phyloP scores from a whole-genome alignment of 805 yeast genomes.

The Nakazawaea pomicola region DNA sequence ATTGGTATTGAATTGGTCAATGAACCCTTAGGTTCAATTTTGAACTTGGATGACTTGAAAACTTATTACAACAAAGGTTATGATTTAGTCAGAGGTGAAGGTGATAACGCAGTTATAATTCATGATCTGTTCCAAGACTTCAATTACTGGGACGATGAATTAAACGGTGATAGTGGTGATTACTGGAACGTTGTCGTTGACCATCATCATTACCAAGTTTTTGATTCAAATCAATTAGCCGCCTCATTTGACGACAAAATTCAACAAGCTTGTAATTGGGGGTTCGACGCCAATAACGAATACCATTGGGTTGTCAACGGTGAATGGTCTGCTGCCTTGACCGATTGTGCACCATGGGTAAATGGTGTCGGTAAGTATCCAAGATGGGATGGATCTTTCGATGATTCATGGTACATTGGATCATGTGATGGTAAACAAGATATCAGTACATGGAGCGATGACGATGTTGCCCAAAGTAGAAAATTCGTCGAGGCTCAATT shows the following conservation, averaged over 20 bases:
- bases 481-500: constrained; percentile 58
- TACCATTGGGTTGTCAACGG: constrained; percentile 54
- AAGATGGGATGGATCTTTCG: constrained; percentile 50
- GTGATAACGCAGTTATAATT: constrained; percentile 42
- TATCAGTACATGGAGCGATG: constrained; percentile 35
- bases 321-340: constrained; percentile 68
- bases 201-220: constrained; percentile 92
- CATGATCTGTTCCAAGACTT: constrained; percentile 62
- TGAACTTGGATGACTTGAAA: constrained; percentile 38
- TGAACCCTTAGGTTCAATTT: constrained; percentile 60
- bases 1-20: constrained; percentile 67
- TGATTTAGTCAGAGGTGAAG: constrained; percentile 33
- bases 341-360: constrained; percentile 67
- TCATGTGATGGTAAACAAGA: constrained; percentile 37
- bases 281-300: constrained; percentile 32
- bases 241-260: constrained; percentile 60
- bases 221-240: constrained; percentile 54
- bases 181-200: constrained; percentile 73
- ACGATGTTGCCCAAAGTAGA: constrained; percentile 40
- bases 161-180: constrained; percentile 23
- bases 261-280: constrained; percentile 44
- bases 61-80: constrained; percentile 39
- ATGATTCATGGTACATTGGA: constrained; percentile 34
- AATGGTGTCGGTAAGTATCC: constrained; percentile 69
- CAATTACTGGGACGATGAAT: constrained; percentile 50